Base-by-base conservation (phyloP, 495 filamentous ascomycete species). In the Penicillium atrosanguineum region DNA sequence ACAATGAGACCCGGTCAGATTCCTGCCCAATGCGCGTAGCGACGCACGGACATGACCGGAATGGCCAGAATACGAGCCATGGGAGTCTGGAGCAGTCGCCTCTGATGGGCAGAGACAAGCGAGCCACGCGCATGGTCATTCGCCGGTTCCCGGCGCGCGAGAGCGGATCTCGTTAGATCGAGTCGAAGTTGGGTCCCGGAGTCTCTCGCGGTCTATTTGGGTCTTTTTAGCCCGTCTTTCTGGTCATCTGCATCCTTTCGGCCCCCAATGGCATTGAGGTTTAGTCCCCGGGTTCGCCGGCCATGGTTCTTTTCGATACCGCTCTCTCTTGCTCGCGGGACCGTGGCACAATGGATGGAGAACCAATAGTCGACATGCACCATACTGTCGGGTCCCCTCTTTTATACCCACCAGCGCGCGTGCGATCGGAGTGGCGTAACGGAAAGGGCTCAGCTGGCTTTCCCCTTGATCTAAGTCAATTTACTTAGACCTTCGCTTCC, bases 61-160 rank as follows among this genome's bases (percentile, higher is more conserved):
- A 60, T 60, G 57, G 57, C 48, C 31, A 56, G 51, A 62, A 62
- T 62, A 62, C 59, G 59, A 59, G 58, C 51, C 25, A 46, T 55
- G 49, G 16, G 42, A 46, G 57, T 21, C 46, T 50, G 39, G 48
- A 46, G 46, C 39, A 16, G 18, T 44, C 38, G 34, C 44, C 20
- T 39, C 25, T 23, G 31, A 42, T 44, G 46, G 61, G 61, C 42
- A 61, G 58, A 52, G 58, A 46, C 58, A 64, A 64, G 61, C 61
- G 61, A 64, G 61, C 61, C 26, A 38, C 29, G 28, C 7, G 21
- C 28, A 2, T n/a, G 12, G 11, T 41, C 43, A 63, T 64, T 64
- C 50, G 57, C 48, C 46, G 16, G 7, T 1, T 18, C 9, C 26
- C 23, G 19, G 38, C 49, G 50, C 50, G 43, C 46, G 34, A 51